Percentiles rank a stretch among this genome's conserved stretches.
These are phyloP conservation scores for Lactarius akahatsu DNA, from an alignment of 768 basidiomycete genomes.

Conservation along the genomic window DNA sequence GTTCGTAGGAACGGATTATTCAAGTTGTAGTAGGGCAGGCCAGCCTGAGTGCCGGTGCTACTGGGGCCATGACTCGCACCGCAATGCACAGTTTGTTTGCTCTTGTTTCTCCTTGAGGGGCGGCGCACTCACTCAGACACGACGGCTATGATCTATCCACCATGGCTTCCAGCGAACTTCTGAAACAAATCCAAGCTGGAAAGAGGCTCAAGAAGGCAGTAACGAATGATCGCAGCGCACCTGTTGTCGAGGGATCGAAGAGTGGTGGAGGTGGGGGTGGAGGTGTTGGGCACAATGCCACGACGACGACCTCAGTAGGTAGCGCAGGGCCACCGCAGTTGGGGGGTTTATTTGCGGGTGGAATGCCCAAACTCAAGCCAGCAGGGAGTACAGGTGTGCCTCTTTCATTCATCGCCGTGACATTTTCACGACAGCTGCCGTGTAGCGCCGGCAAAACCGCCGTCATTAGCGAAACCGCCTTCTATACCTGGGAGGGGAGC, in stretches of 20 bases:
- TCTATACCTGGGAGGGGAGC: conserved; percentile 39
- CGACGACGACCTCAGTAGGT: conserved; percentile 31
- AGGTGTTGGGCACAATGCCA: conserved; percentile 40
- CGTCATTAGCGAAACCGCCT: conserved; percentile 26
- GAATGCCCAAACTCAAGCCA: conserved; percentile 87
- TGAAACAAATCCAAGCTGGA: conserved; percentile 82
- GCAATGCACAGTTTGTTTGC: conserved; percentile 13
- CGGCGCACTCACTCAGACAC: not conserved
- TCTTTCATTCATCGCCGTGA: not conserved
- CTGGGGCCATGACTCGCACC: not conserved
- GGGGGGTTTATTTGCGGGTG: conserved; percentile 84
- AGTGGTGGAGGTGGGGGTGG: conserved; percentile 36
- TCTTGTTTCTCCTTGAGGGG: conserved; percentile 6
- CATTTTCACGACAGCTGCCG: not conserved
- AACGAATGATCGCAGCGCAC: conserved; percentile 80
- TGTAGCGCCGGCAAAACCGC: conserved; percentile 31
- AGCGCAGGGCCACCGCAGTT: conserved; percentile 72
- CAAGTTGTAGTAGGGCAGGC: too few relatives aligned
- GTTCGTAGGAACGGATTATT: too few relatives aligned
- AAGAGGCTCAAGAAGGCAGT: conserved; percentile 77
- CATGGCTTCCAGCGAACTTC: conserved; percentile 75
- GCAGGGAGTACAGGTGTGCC: conserved; percentile 45
- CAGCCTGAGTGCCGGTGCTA: not conserved
- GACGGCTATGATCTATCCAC: conserved; percentile 3
- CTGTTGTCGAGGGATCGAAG: conserved; percentile 51